phyloP scores from a whole-genome alignment of 2,329 filamentous ascomycete genomes.

The Apiospora kogelbergensis region DNA sequence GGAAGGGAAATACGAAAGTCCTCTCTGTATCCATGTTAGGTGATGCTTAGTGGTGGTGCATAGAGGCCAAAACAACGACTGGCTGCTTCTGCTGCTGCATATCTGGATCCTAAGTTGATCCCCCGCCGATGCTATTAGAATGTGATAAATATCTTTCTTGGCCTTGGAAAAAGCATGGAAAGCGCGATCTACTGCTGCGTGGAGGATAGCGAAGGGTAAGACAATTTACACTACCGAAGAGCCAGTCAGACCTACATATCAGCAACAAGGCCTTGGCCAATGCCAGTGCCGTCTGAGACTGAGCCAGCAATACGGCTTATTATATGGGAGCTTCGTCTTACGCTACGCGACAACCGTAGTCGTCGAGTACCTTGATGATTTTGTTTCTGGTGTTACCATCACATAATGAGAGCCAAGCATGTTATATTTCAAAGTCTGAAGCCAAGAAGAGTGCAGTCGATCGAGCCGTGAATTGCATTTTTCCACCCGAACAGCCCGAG shows the following conservation, averaged over 20 bases:
- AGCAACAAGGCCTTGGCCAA: background rate
- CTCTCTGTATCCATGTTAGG: background rate
- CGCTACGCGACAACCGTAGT: background rate
- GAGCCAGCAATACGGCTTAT: background rate
- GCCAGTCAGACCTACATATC: background rate
- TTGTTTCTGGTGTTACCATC: background rate
- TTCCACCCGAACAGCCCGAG: background rate
- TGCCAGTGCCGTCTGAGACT: background rate
- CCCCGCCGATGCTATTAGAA: no score
- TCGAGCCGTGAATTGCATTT: background rate
- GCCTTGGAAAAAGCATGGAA: background rate
- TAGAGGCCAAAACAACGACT: no score
- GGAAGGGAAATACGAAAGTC: constrained; percentile 24
- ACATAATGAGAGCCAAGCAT: background rate
- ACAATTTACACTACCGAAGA: background rate
- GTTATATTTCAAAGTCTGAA: background rate
- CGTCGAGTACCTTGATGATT: no score
- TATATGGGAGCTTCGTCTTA: background rate
- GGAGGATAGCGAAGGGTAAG: no score
- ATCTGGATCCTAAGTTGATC: background rate
- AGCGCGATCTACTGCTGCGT: no score
- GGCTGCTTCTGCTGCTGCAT: background rate
- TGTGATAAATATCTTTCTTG: no score
- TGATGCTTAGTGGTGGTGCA: background rate
- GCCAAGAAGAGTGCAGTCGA: background rate